These are phyloP conservation scores for Musa acuminata DNA, from an alignment of 176 grass and related monocot species.

Conservation along the genomic window DNA sequence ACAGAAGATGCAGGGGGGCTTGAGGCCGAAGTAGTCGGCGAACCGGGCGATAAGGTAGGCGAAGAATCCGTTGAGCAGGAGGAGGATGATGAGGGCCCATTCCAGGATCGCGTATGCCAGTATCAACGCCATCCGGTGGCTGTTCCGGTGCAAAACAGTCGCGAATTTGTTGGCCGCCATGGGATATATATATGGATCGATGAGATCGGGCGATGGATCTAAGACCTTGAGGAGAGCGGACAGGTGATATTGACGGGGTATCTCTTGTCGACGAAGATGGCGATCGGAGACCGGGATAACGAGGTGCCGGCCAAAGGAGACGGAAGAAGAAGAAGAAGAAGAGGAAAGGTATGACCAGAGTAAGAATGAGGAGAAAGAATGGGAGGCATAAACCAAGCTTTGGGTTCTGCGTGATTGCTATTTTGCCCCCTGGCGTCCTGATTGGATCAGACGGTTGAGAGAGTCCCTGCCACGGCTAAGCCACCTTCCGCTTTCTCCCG, in stretches of 20 bases:
- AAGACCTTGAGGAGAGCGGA: neutral
- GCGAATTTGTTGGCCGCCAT: slow-evolving; percentile 35
- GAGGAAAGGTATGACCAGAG: too few species aligned
- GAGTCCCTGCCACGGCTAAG: too few species aligned
- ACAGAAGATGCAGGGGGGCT: slow-evolving; percentile 74
- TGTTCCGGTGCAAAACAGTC: slow-evolving; percentile 36
- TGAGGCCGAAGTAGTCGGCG: slow-evolving; percentile 66
- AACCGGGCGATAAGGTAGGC: slow-evolving; percentile 72
- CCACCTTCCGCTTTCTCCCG: too few species aligned
- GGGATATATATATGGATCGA: neutral
- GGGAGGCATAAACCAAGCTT: neutral
- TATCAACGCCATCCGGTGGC: slow-evolving; percentile 37
- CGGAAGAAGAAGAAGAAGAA: too few species aligned
- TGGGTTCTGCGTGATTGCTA: too few species aligned
- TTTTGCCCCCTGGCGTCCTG: too few species aligned
- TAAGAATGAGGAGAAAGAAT: neutral
- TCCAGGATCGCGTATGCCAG: slow-evolving; percentile 78
- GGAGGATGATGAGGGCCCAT: slow-evolving; percentile 85
- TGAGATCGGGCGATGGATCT: too few species aligned
- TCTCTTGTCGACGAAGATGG: too few species aligned
- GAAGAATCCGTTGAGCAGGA: slow-evolving; percentile 87
- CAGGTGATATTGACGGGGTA: too few species aligned
- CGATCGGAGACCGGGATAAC: neutral
- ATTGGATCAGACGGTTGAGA: too few species aligned
- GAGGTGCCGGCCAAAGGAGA: slow-evolving; percentile 3